Evolutionary conservation across 495 filamentous ascomycete genomes (phyloP).

Genomic region (Lasiosphaeris hirsuta): DNA sequence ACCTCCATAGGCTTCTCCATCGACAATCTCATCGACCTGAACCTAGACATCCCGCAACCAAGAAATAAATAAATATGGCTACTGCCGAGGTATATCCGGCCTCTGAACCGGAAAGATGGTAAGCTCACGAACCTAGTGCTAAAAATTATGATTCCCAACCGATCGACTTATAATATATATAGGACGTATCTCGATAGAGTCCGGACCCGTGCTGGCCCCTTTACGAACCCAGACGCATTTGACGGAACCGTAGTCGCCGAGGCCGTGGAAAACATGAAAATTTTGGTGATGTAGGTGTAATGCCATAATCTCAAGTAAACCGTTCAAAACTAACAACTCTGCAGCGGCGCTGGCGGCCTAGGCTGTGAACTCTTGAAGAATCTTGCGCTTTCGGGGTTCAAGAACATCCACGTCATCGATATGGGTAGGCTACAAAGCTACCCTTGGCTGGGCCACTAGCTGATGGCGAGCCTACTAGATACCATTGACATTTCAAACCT

Average conservation of each 20-base stretch:
- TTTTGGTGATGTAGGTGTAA: conserved; percentile 31
- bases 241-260: conserved; percentile 59
- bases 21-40: background rate
- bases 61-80: conserved; percentile 23
- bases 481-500: conserved; percentile 98
- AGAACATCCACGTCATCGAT: conserved; percentile 97
- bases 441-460: background rate
- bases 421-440: conserved; percentile 51
- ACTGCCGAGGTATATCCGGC: conserved; percentile 20
- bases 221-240: conserved; percentile 67
- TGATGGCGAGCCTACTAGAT: conserved; percentile 38
- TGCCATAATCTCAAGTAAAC: background rate
- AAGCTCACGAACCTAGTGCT: background rate
- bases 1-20: background rate
- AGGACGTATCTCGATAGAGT: conserved; percentile 79
- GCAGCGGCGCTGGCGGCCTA: conserved; percentile 78
- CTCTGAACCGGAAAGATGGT: conserved; percentile 31
- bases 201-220: conserved; percentile 71
- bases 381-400: conserved; percentile 91
- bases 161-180: background rate
- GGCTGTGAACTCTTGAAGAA: conserved; percentile 98
- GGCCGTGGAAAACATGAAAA: conserved; percentile 50
- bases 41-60: background rate
- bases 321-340: conserved; percentile 41
- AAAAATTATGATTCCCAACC: background rate